Evolutionary conservation across 2,329 filamentous ascomycete species (phyloP).

Genomic region (Exutisphaerella laricina): DNA sequence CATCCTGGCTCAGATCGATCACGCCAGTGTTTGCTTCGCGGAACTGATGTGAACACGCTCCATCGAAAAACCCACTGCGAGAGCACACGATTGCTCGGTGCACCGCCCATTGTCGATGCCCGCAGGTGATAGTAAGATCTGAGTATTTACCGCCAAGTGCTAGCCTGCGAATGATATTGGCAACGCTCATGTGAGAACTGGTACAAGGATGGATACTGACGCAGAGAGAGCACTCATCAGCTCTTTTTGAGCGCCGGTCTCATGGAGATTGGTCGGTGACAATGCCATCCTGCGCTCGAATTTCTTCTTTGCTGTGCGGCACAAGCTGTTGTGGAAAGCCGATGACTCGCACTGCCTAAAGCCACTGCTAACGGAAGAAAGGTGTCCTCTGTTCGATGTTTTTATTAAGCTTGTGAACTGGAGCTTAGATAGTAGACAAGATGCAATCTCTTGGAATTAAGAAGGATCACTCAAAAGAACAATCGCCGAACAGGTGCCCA

Average conservation of each 20-base stretch:
- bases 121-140: constrained; percentile 46
- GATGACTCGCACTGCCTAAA: too few relatives aligned
- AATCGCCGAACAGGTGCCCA: too few relatives aligned
- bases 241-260: constrained; percentile 39
- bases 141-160: constrained; percentile 40
- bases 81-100: constrained; percentile 47
- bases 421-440: too few relatives aligned
- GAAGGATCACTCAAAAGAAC: too few relatives aligned
- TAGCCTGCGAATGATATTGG: constrained; percentile 28
- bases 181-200: constrained; percentile 15
- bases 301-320: constrained; percentile 7
- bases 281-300: constrained; percentile 16
- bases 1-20: constrained; percentile 36
- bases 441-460: too few relatives aligned
- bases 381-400: too few relatives aligned
- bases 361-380: neutral
- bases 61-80: constrained; percentile 43
- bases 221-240: constrained; percentile 44
- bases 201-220: constrained; percentile 33
- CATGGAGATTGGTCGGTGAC: constrained; percentile 25
- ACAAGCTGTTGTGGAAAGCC: neutral
- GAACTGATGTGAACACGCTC: constrained; percentile 35
- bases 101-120: constrained; percentile 42
- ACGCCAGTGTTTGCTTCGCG: constrained; percentile 31
- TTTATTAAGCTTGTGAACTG: too few relatives aligned